Evolutionary conservation across 2,329 filamentous ascomycete genomes (phyloP).

Genomic region (Colletotrichum echinochloae): DNA sequence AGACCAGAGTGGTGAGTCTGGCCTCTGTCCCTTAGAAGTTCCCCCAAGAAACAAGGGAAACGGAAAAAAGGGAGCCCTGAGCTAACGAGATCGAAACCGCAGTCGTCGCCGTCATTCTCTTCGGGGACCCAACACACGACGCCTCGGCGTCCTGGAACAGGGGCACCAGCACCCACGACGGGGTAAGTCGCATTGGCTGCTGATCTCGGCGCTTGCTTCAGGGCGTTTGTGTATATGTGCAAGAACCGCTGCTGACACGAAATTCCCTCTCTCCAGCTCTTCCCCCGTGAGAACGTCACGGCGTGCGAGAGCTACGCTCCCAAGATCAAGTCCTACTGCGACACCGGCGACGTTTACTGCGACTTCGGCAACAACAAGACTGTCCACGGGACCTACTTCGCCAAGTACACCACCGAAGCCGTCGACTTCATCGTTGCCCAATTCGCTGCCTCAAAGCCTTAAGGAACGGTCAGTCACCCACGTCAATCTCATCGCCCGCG

Average conservation of each 20-base stretch:
- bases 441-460: constrained; percentile 44
- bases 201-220: neutral
- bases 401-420: constrained; percentile 50
- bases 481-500: constrained; percentile 8
- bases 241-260: neutral
- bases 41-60: neutral
- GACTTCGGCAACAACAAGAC: constrained; percentile 47
- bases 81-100: constrained; percentile 34
- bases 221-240: neutral
- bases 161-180: constrained; percentile 53
- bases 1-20: constrained; percentile 50
- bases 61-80: no score
- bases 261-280: constrained; percentile 46
- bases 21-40: no score
- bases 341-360: constrained; percentile 57
- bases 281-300: constrained; percentile 50
- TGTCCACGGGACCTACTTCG: constrained; percentile 53
- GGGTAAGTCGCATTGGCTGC: constrained; percentile 48
- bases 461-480: constrained; percentile 16
- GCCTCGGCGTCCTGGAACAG: constrained; percentile 51
- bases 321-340: constrained; percentile 56
- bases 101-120: constrained; percentile 56
- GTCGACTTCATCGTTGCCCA: constrained; percentile 52
- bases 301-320: constrained; percentile 52
- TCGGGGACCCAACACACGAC: constrained; percentile 57